phyloP scores from a whole-genome alignment of 495 filamentous ascomycete species.

The Penicillium robsamsonii region DNA sequence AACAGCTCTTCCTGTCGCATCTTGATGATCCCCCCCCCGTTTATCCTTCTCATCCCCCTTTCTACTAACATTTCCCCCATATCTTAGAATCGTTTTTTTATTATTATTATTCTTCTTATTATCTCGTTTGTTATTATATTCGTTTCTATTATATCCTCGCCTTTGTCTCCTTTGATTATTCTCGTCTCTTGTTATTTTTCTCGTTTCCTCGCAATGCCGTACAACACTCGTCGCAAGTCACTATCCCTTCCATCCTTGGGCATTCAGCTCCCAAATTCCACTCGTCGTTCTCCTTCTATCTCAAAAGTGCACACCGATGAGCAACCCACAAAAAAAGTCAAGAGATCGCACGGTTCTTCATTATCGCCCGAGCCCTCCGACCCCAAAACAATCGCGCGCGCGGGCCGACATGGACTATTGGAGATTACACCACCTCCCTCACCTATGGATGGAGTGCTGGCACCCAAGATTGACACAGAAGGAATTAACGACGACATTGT shows the following conservation, averaged over 20 bases:
- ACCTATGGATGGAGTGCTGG: slow-evolving; percentile 53
- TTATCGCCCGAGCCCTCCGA: slow-evolving; percentile 50
- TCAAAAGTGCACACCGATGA: slow-evolving; percentile 53
- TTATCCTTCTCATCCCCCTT: slow-evolving; percentile 14
- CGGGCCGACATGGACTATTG: slow-evolving; percentile 47
- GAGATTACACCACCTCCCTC: slow-evolving; percentile 87
- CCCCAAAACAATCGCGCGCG: slow-evolving; percentile 43
- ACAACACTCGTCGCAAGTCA: slow-evolving; percentile 97
- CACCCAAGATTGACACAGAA: slow-evolving; percentile 76
- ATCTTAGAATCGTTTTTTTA: slow-evolving; percentile 23
- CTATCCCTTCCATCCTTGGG: slow-evolving; percentile 90
- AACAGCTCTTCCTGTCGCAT: slow-evolving; percentile 22
- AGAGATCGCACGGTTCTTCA: slow-evolving; percentile 69
- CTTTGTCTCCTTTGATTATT: slow-evolving; percentile 20
- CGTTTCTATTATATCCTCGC: slow-evolving; percentile 29
- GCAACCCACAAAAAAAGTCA: slow-evolving; percentile 78
- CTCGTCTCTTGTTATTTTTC: slow-evolving; percentile 12
- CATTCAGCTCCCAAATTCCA: slow-evolving; percentile 81
- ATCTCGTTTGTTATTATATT: slow-evolving; percentile 22
- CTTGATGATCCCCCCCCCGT: slow-evolving; percentile 17
- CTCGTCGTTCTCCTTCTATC: slow-evolving; percentile 65
- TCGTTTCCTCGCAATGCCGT: slow-evolving; percentile 64
- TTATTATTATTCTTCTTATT: slow-evolving; percentile 22
- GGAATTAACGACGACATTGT: slow-evolving; percentile 95
- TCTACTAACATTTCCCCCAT: slow-evolving; percentile 12